Evolutionary conservation across 441 rosid species (phyloP).

Genomic region (Theobroma grandiflorum): DNA sequence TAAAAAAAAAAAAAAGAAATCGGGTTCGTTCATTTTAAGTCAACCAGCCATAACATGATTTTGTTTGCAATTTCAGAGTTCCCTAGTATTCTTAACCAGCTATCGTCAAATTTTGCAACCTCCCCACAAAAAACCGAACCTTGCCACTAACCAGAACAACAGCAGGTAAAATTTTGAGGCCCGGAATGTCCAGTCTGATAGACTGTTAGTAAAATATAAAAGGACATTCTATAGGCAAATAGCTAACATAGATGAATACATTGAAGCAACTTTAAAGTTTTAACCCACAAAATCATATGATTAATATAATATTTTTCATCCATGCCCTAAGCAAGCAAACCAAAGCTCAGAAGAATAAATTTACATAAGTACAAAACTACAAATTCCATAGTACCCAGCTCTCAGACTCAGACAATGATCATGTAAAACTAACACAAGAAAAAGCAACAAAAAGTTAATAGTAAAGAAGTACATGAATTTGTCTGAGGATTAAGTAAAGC

Average conservation of each 20-base stretch:
- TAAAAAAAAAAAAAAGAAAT: too few relatives aligned
- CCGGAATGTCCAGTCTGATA: background rate
- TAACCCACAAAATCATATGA: background rate
- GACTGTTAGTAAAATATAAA: too few relatives aligned
- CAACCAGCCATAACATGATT: background rate
- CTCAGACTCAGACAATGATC: background rate
- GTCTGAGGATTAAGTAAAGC: background rate
- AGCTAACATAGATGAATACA: too few relatives aligned
- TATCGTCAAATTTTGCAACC: background rate
- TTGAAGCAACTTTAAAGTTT: background rate
- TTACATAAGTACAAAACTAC: too few relatives aligned
- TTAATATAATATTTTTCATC: background rate
- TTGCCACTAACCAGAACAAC: background rate
- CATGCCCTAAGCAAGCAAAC: background rate
- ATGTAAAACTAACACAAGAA: background rate
- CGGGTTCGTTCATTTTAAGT: background rate
- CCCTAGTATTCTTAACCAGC: background rate
- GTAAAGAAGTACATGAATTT: background rate
- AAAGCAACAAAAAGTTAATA: background rate
- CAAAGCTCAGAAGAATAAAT: background rate
- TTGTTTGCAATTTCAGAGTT: background rate
- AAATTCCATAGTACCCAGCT: background rate
- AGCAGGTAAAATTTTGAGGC: background rate
- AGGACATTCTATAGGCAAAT: background rate
- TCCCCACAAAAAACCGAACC: background rate